Evolutionary conservation across 2,329 filamentous ascomycete genomes (phyloP).

Genomic region (Neofusicoccum cordaticola): DNA sequence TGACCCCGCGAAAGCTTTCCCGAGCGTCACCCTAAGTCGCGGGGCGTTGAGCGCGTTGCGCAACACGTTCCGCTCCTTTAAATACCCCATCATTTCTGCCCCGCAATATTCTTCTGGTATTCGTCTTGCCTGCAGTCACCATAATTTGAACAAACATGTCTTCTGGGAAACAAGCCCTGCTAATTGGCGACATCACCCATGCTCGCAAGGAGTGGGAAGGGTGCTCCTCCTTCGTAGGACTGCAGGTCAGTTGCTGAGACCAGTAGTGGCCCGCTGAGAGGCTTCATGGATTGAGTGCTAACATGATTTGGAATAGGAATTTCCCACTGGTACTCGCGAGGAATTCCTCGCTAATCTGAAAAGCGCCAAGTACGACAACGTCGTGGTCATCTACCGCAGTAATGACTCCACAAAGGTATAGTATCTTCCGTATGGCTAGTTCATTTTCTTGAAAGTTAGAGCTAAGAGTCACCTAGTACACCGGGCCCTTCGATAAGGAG

Average conservation of each 20-base stretch:
- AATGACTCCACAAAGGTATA: slow-evolving; percentile 53
- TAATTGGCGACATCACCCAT: slow-evolving; percentile 46
- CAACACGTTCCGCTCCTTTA: background rate
- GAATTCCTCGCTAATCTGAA: slow-evolving; percentile 57
- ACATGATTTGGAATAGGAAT: slow-evolving; percentile 43
- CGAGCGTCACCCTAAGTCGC: background rate
- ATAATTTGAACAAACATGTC: background rate
- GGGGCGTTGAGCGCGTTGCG: background rate
- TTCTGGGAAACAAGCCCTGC: slow-evolving; percentile 36
- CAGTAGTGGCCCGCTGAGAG: background rate
- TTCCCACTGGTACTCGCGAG: slow-evolving; percentile 50
- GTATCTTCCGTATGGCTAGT: background rate
- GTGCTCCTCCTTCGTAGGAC: slow-evolving; percentile 28
- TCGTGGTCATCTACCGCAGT: slow-evolving; percentile 58
- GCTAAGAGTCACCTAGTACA: slow-evolving; percentile 26
- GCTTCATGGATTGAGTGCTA: background rate
- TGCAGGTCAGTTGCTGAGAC: slow-evolving; percentile 26
- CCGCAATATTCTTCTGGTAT: background rate
- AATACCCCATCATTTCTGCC: background rate
- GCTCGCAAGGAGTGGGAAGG: slow-evolving; percentile 48
- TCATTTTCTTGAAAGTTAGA: no score
- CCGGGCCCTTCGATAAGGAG: slow-evolving; percentile 47
- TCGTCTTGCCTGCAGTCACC: background rate
- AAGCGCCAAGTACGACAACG: slow-evolving; percentile 54
- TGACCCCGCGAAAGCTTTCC: slow-evolving; percentile 7